Base-by-base conservation (phyloP, 176 grass and related monocot species). In the Lolium perenne region DNA sequence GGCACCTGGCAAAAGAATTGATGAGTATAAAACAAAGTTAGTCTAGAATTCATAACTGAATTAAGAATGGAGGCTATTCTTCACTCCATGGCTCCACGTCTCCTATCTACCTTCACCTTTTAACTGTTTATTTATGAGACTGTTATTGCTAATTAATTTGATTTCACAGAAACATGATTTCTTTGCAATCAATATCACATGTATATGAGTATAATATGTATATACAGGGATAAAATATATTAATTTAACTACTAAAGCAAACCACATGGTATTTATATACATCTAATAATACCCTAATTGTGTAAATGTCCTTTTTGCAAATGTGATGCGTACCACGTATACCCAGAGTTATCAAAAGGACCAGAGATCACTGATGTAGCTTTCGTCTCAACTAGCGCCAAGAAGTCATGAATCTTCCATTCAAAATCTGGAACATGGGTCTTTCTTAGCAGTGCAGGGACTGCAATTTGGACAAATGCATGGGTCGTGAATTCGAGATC, bases 321-420 rank as follows among this genome's bases (percentile, higher is more conserved):
- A 23, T 61, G 10, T 41, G 35, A 8, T 29, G 3, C 85, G 29
- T 76, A 82, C 85, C 79, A 87, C 1, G 29, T 53, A 43, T 82
- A 77, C 18, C 49, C 80, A 22, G 55, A 76, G 49, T 22, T 68
- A 50, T 59, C 10, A 76, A 88, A 88, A 41, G 1, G 0, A 66
- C 7, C 21, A 12, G 86, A 77, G 3, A 1, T 15, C 0, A 61
- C 71, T 59, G 17, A 0, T 75, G 12, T 18, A 48, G 48, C n/a
- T 10, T 4, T 60, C 7, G 22, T 82, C 60, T 82, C 16, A 76
- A 87, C 12, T 82, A 87, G 60, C 41, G 86, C 10, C 11, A 79
- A 87, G 79, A 87, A 87, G 22, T 62, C 86, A 76, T 77, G 65
- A 58, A 87, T 46, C 49, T 32, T 87, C 79, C 86, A 87, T 57